A percentile compares a stretch with the other conserved stretches of the same genome.
phyloP scores from a whole-genome alignment of 805 yeast genomes.

The Candida quercuum region DNA sequence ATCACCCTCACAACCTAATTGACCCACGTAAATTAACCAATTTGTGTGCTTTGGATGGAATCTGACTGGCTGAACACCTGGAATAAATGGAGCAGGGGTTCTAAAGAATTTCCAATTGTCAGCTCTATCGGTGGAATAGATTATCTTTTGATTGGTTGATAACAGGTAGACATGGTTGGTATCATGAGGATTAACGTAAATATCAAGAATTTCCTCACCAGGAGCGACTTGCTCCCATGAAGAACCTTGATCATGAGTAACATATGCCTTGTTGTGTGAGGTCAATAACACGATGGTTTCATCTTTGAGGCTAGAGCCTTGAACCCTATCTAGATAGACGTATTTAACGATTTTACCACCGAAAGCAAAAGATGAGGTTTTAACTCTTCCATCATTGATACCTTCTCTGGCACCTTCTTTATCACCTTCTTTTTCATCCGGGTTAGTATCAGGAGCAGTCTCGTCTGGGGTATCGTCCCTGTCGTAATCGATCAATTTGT shows the following conservation, averaged over 20 bases:
- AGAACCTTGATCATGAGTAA: conserved; percentile 55
- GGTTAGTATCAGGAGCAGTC: conserved; percentile 20
- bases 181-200: conserved; percentile 56
- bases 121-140: conserved; percentile 72
- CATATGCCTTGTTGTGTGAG: conserved; percentile 41
- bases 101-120: conserved; percentile 38
- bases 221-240: conserved; percentile 25
- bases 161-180: conserved; percentile 39
- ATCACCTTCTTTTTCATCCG: conserved; percentile 30
- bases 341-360: conserved; percentile 51
- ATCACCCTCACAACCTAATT: conserved; percentile 41
- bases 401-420: conserved; percentile 30
- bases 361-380: conserved; percentile 36
- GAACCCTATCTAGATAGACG: conserved; percentile 46
- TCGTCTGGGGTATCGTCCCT: conserved; percentile 26
- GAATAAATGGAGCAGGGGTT: conserved; percentile 44
- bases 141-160: conserved; percentile 23
- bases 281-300: conserved; percentile 66
- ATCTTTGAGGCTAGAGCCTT: conserved; percentile 38
- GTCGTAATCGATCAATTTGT: conserved; percentile 20
- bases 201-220: conserved; percentile 40
- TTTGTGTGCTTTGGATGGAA: conserved; percentile 56
- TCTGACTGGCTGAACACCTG: conserved; percentile 44
- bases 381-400: conserved; percentile 28
- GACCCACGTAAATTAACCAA: conserved; percentile 67